A percentile compares a stretch with the other conserved stretches of the same genome.
These are phyloP conservation scores for Trichopus zeylanicus DNA, from an alignment of 116 monocot species.

Conservation along the genomic window DNA sequence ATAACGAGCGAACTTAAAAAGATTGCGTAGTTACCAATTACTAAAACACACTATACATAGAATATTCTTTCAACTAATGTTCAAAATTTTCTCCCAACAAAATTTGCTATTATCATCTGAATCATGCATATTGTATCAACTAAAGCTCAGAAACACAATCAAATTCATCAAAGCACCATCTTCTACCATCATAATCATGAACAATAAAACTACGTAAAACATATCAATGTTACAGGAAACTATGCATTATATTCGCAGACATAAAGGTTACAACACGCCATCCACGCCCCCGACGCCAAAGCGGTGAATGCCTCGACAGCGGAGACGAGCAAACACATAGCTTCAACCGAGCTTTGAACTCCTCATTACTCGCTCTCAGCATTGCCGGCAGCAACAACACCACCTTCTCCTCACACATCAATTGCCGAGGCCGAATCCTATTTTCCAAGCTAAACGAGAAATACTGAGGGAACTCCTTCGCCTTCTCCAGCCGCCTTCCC, in stretches of 20 bases:
- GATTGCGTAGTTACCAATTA: too few species aligned
- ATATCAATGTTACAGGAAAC: not conserved
- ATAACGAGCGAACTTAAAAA: too few species aligned
- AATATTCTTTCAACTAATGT: too few species aligned
- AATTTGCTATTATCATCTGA: too few species aligned
- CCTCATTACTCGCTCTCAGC: constrained; percentile 45
- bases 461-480: constrained; percentile 66
- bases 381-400: constrained; percentile 44
- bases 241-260: not conserved
- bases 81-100: too few species aligned
- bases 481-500: constrained; percentile 52
- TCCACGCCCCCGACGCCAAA: constrained; percentile 19
- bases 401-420: constrained; percentile 39
- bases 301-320: constrained; percentile 46
- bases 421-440: constrained; percentile 54
- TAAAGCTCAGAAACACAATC: too few species aligned
- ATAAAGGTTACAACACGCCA: not conserved
- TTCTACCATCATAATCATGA: too few species aligned
- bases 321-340: constrained; percentile 42
- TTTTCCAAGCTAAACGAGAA: constrained; percentile 61
- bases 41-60: too few species aligned
- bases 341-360: constrained; percentile 39
- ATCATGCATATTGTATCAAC: too few species aligned
- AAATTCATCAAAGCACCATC: too few species aligned
- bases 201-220: not conserved